Evolutionary conservation across 495 filamentous ascomycete genomes (phyloP).

Genomic region (Parathielavia appendiculata): DNA sequence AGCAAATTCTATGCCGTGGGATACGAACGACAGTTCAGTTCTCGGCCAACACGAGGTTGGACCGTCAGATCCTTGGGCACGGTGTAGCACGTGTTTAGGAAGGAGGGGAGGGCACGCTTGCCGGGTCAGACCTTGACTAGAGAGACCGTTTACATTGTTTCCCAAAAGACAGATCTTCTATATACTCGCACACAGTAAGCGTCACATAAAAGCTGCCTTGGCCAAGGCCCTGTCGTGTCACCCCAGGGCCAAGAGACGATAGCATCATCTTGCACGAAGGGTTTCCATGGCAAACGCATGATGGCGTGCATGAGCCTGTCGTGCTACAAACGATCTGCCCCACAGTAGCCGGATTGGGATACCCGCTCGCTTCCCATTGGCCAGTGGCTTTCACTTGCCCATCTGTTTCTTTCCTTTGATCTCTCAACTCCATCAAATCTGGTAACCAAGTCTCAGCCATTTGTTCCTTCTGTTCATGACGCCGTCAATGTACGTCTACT

Average conservation of each 20-base stretch:
- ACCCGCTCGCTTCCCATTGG: slow-evolving; percentile 21
- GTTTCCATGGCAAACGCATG: slow-evolving; percentile 19
- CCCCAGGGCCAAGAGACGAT: slow-evolving; percentile 5
- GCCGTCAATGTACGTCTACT: slow-evolving; percentile 28
- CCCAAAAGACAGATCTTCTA: too few relatives aligned
- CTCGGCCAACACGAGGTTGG: too few relatives aligned
- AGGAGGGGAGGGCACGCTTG: too few relatives aligned
- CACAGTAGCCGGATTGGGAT: slow-evolving; percentile 24
- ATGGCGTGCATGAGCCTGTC: slow-evolving; percentile 27
- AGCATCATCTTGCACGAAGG: slow-evolving; percentile 8
- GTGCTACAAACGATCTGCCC: slow-evolving; percentile 21
- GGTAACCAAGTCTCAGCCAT: slow-evolving; percentile 1
- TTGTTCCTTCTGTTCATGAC: slow-evolving; percentile 6
- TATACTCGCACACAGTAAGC: too few relatives aligned
- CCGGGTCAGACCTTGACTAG: too few relatives aligned
- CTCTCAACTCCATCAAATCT: not conserved
- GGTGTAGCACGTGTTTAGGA: too few relatives aligned
- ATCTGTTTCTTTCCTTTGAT: too few relatives aligned
- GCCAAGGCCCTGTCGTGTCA: slow-evolving; percentile 6
- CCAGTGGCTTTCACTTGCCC: not conserved
- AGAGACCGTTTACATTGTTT: too few relatives aligned
- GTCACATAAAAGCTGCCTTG: too few relatives aligned
- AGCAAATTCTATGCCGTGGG: too few relatives aligned
- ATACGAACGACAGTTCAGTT: too few relatives aligned
- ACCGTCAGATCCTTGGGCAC: too few relatives aligned